Evolutionary conservation across 176 grass and related monocot genomes (phyloP).

Genomic region (Oropetium thomaeum): DNA sequence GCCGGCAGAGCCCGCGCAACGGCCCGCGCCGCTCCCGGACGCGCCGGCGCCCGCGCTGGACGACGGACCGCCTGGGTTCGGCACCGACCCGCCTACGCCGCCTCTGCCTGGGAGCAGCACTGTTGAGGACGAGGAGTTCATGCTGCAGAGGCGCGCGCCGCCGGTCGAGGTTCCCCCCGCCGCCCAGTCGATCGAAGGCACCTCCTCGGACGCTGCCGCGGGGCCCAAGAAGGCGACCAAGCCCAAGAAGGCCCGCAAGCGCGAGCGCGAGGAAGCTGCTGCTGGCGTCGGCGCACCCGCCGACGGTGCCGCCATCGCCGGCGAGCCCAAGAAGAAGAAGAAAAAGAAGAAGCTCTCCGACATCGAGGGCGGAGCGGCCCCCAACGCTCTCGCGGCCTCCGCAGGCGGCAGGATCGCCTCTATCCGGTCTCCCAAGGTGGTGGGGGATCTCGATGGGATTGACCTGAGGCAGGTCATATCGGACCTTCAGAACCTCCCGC

Average conservation of each 20-base stretch:
- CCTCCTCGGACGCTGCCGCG: not conserved
- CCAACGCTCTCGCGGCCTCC: no score
- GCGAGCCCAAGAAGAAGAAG: conserved; percentile 59
- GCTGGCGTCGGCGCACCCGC: not conserved
- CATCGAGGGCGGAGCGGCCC: not conserved
- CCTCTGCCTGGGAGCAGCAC: conserved; percentile 23
- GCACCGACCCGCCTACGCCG: conserved; percentile 22
- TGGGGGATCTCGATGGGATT: conserved; percentile 24
- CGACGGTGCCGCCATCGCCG: not conserved
- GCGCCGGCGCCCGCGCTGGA: not conserved
- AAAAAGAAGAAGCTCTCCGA: conserved; percentile 50
- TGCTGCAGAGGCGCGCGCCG: conserved; percentile 45
- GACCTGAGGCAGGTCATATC: conserved; percentile 50
- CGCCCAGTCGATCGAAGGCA: not conserved
- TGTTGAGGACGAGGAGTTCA: conserved; percentile 27
- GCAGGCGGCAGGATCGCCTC: not conserved
- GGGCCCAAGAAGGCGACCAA: conserved; percentile 22
- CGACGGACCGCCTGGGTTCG: conserved; percentile 45
- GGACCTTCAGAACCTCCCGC: conserved; percentile 75
- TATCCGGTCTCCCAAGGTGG: not conserved
- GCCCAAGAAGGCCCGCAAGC: conserved; percentile 59
- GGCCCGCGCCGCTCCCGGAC: conserved; percentile 34
- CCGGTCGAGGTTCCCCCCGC: not conserved
- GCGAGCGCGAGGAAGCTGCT: conserved; percentile 32
- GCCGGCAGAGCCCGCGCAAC: conserved; percentile 2